Evolutionary conservation across 805 yeast genomes (phyloP).

Genomic region (Ogataea siamensis): DNA sequence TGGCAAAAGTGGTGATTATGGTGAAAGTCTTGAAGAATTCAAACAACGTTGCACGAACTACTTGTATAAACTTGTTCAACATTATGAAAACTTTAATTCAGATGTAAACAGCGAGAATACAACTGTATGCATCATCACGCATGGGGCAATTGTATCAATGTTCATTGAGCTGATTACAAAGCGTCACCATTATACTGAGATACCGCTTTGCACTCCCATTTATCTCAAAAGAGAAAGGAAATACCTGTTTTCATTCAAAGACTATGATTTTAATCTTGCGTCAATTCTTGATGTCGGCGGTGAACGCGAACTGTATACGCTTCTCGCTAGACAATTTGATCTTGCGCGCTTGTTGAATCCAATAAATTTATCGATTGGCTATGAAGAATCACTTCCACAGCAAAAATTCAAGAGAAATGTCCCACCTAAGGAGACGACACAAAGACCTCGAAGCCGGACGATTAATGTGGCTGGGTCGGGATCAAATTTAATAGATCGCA

Average conservation of each 20-base stretch:
- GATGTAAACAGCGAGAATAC: slow-evolving; percentile 32
- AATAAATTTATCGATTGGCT: no score
- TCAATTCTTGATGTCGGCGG: slow-evolving; percentile 25
- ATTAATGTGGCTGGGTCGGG: slow-evolving; percentile 24
- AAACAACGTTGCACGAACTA: slow-evolving; percentile 37
- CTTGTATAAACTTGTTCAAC: slow-evolving; percentile 34
- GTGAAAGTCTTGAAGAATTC: slow-evolving; percentile 39
- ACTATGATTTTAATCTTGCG: slow-evolving; percentile 34
- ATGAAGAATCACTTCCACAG: no score
- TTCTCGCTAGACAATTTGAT: slow-evolving; percentile 29
- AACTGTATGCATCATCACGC: slow-evolving; percentile 37
- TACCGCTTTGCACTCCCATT: slow-evolving; percentile 38
- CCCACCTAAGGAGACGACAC: no score
- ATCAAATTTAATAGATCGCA: slow-evolving; percentile 5
- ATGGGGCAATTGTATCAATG: slow-evolving; percentile 44
- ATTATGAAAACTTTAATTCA: slow-evolving; percentile 26
- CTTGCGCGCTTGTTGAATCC: no score
- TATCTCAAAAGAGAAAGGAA: slow-evolving; percentile 29
- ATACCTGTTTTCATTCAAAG: slow-evolving; percentile 25
- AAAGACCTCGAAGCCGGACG: slow-evolving; percentile 32
- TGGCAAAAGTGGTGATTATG: slow-evolving; percentile 45
- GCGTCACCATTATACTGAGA: slow-evolving; percentile 39
- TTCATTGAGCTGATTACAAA: slow-evolving; percentile 38
- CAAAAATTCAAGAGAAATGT: no score
- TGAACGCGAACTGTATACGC: slow-evolving; percentile 27